Base-by-base conservation (phyloP, 2,329 filamentous ascomycete genomes). In the Penicillium digitatum region DNA sequence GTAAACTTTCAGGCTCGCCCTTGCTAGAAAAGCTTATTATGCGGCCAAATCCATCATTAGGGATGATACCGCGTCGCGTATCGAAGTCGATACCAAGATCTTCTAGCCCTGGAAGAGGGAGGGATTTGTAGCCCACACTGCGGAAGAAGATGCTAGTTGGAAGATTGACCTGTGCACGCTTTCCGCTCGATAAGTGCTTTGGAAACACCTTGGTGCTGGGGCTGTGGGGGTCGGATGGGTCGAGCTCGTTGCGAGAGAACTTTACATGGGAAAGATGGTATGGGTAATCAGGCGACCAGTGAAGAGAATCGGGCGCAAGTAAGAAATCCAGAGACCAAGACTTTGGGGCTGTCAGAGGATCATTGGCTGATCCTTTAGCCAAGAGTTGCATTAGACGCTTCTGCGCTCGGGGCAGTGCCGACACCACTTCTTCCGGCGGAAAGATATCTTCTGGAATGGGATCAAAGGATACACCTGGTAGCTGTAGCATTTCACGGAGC, bases 51-150 rank as follows among this genome's bases (percentile, higher is more conserved):
- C 86, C 83, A 69, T 96, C 92, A 66, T 96, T 95, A 35, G 83
- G 85, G 44, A 99, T 87, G 20, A 93, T 81, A 5, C 93, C 94
- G 3, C 82, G 81, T 8, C 78, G 77, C 1, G 82, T 73, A 69
- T 97, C 86, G 67, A 99, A 99, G 9, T 86, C 84, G 40, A 96
- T 84, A 2, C 86, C 87, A 0, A 93, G 76, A 5, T 88, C 82
- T 8, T 72, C 73, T 60, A 97, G 87, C 0, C 90, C 93, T 0
- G 85, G 81, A 0, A 99, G 76, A 0, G 90, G 79, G 31, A 87
- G 81, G 0, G 91, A 92, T 65, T 90, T 90, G 76, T 99, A 99
- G 7, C 94, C 94, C 40, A 99, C 92, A n/a, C 90, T 95, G 18
- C 91, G 85, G 75, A 99, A 96, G 16, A 90, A 91, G 4, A 93